phyloP scores from a whole-genome alignment of 78 protist species.

The Dictyostelium citrinum region DNA sequence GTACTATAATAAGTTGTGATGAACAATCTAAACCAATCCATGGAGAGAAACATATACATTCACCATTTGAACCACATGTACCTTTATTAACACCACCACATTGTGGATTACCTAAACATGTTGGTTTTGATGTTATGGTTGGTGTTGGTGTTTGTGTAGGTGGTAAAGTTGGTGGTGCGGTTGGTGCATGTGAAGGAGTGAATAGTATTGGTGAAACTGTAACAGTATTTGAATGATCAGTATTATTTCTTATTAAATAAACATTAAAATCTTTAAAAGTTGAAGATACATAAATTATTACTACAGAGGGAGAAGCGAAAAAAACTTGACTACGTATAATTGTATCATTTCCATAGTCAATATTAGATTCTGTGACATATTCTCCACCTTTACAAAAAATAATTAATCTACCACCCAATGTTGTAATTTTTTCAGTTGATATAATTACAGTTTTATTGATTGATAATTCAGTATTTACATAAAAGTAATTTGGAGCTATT shows the following conservation, averaged over 20 bases:
- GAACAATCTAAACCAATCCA: background rate
- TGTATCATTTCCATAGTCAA: background rate
- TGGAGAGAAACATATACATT: background rate
- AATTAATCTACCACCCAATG: background rate
- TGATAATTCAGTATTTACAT: background rate
- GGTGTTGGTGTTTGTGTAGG: background rate
- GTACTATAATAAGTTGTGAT: background rate
- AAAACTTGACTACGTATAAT: background rate
- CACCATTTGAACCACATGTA: background rate
- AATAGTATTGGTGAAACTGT: background rate
- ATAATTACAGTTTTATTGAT: background rate
- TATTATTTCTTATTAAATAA: background rate
- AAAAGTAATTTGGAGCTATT: background rate
- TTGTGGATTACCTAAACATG: background rate
- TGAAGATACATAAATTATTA: too few species aligned
- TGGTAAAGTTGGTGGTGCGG: background rate
- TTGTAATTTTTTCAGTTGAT: background rate
- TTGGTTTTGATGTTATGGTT: background rate
- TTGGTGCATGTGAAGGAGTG: background rate
- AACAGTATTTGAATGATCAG: background rate
- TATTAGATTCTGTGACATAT: background rate
- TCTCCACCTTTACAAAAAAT: background rate
- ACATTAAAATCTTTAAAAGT: background rate
- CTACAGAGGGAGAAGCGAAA: background rate
- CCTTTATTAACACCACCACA: background rate